A percentile compares a stretch with the other conserved stretches of the same genome.
Evolutionary conservation across 2,329 filamentous ascomycete species (phyloP).

Genomic region (Ceratocystiopsis minuta): DNA sequence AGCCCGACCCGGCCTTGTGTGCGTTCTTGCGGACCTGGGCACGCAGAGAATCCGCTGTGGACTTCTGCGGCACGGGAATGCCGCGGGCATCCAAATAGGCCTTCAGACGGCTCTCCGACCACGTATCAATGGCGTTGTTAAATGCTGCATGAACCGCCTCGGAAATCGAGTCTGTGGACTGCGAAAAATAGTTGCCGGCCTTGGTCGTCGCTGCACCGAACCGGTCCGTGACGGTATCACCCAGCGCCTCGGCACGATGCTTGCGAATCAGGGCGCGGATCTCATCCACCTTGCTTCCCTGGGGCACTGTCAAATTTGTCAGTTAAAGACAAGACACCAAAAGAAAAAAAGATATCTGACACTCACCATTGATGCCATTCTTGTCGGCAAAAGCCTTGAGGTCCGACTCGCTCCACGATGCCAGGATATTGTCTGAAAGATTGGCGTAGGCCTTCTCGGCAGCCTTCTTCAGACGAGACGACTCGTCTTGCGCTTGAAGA

Average conservation of each 20-base stretch:
- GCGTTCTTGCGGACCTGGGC: slow-evolving; percentile 56
- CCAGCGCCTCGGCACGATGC: slow-evolving; percentile 55
- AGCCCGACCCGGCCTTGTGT: slow-evolving; percentile 50
- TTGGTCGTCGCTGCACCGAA: slow-evolving; percentile 57
- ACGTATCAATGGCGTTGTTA: slow-evolving; percentile 38
- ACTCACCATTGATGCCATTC: slow-evolving; percentile 48
- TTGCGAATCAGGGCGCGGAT: slow-evolving; percentile 78
- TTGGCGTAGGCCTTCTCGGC: slow-evolving; percentile 54
- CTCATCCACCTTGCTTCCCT: slow-evolving; percentile 81
- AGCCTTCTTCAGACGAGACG: slow-evolving; percentile 42
- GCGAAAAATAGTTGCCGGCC: slow-evolving; percentile 58
- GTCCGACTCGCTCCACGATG: slow-evolving; percentile 75
- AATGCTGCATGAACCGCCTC: slow-evolving; percentile 49
- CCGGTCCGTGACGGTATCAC: slow-evolving; percentile 37
- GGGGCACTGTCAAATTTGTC: slow-evolving; percentile 42
- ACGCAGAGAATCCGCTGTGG: slow-evolving; percentile 55
- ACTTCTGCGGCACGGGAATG: slow-evolving; percentile 52
- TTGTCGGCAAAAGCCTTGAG: slow-evolving; percentile 89
- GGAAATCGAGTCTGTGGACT: slow-evolving; percentile 52
- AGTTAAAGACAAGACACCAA: too few relatives aligned
- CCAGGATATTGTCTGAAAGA: slow-evolving; percentile 67
- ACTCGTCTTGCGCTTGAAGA: slow-evolving; percentile 43
- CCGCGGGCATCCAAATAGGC: slow-evolving; percentile 61
- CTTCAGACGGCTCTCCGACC: slow-evolving; percentile 65
- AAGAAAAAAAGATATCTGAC: too few relatives aligned